phyloP scores from a whole-genome alignment of 2,329 filamentous ascomycete genomes.

The Spiromastix sp. region DNA sequence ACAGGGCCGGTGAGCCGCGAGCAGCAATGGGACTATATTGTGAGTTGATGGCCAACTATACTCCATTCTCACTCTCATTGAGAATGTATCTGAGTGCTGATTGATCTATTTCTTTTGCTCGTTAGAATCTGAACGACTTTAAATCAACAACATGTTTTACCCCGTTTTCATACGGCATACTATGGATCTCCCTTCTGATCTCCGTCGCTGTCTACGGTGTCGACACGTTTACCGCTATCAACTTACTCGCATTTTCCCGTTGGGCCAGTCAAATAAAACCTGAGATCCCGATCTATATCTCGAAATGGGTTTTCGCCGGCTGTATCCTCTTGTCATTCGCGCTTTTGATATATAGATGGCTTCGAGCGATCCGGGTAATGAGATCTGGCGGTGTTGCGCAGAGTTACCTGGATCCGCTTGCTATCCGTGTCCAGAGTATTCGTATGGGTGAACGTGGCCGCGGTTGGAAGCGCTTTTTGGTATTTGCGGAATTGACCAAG shows the following conservation, averaged over 20 bases:
- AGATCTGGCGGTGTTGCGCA: conserved; percentile 76
- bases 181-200: conserved; percentile 69
- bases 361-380: conserved; percentile 72
- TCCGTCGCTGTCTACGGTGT: conserved; percentile 78
- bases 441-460: conserved; percentile 57
- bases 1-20: conserved; percentile 60
- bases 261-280: conserved; percentile 82
- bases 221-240: conserved; percentile 88
- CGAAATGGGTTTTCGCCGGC: conserved; percentile 89
- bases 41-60: conserved; percentile 33
- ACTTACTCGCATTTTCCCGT: conserved; percentile 75
- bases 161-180: conserved; percentile 69
- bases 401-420: conserved; percentile 81
- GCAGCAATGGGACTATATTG: conserved; percentile 92
- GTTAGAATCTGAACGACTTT: conserved; percentile 60
- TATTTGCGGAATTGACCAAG: conserved; percentile 83
- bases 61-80: conserved; percentile 1
- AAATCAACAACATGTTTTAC: conserved; percentile 69
- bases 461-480: conserved; percentile 83
- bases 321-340: conserved; percentile 88
- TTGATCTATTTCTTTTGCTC: background rate
- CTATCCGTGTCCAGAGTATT: conserved; percentile 73
- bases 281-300: conserved; percentile 62
- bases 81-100: background rate
- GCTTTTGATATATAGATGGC: conserved; percentile 68